Conservation (phyloP, 1,284 basidiomycete species). For the Kwoniella shivajii region DNA sequence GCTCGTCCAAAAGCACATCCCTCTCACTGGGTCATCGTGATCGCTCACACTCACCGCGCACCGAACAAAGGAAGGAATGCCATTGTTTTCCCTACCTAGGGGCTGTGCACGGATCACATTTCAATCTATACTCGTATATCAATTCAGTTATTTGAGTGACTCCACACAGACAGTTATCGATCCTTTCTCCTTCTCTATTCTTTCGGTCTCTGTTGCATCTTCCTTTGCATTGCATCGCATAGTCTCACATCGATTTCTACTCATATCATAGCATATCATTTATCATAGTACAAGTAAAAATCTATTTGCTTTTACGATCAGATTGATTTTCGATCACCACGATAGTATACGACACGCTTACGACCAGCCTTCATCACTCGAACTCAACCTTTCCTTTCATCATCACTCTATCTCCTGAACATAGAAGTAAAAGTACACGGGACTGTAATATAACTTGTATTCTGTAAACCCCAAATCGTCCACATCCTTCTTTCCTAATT, state of each 20-base stretch:
- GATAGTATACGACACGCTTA: too few species aligned
- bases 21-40: too few species aligned
- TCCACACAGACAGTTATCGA: neutral
- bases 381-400: neutral
- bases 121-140: neutral
- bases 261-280: too few species aligned
- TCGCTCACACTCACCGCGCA: too few species aligned
- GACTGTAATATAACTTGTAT: too few species aligned
- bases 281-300: too few species aligned
- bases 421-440: too few species aligned
- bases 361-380: too few species aligned
- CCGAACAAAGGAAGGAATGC: neutral
- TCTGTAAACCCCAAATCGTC: too few species aligned
- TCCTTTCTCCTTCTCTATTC: neutral
- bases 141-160: neutral
- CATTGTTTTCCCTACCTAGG: neutral
- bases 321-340: too few species aligned
- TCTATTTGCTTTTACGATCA: too few species aligned
- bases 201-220: neutral
- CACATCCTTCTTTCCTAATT: neutral
- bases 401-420: neutral
- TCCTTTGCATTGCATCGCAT: neutral
- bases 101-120: neutral
- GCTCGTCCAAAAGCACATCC: too few species aligned
- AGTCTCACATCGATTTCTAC: slow-evolving; percentile 1